Conservation (phyloP, 2,329 filamentous ascomycete genomes). For the Periconia sp. region DNA sequence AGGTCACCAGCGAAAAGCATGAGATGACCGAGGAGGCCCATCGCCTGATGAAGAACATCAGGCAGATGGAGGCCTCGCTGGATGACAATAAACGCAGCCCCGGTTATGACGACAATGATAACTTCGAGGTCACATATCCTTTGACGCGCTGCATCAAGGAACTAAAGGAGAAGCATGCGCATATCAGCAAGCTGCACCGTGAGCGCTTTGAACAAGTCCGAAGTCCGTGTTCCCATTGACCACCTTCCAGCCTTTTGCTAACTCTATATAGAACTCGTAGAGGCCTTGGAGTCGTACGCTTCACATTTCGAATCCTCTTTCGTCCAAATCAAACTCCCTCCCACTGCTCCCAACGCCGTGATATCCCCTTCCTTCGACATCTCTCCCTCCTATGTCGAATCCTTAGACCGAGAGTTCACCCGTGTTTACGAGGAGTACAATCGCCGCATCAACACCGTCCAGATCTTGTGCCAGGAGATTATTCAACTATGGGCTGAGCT, state of each 20-base stretch:
- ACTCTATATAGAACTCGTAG: conserved; percentile 71
- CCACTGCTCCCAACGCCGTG: conserved; percentile 73
- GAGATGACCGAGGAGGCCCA: conserved; percentile 88
- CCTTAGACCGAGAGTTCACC: conserved; percentile 87
- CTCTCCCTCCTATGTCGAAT: conserved; percentile 83
- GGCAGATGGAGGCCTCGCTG: conserved; percentile 89
- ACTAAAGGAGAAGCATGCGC: conserved; percentile 83
- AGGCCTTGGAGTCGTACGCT: conserved; percentile 93
- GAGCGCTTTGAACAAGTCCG: conserved; percentile 95
- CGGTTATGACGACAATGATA: conserved; percentile 67
- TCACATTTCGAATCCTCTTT: conserved; percentile 92
- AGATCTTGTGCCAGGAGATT: conserved; percentile 76
- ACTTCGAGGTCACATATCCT: conserved; percentile 78
- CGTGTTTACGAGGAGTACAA: conserved; percentile 97
- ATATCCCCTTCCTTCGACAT: conserved; percentile 86
- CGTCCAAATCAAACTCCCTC: conserved; percentile 81
- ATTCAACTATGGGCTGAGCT: conserved; percentile 96
- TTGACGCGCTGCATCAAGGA: conserved; percentile 75
- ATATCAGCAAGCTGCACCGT: conserved; percentile 78
- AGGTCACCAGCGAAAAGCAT: conserved; percentile 86
- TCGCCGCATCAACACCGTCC: conserved; percentile 74
- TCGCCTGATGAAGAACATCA: conserved; percentile 79
- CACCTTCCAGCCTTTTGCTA: conserved; percentile 6
- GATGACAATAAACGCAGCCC: conserved; percentile 69
- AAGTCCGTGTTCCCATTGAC: conserved; percentile 59